Evolutionary conservation across 2,329 filamentous ascomycete species (phyloP), one percentile per base, ranked within the genome.

Genomic region (Exophiala phaeomuriformis): DNA sequence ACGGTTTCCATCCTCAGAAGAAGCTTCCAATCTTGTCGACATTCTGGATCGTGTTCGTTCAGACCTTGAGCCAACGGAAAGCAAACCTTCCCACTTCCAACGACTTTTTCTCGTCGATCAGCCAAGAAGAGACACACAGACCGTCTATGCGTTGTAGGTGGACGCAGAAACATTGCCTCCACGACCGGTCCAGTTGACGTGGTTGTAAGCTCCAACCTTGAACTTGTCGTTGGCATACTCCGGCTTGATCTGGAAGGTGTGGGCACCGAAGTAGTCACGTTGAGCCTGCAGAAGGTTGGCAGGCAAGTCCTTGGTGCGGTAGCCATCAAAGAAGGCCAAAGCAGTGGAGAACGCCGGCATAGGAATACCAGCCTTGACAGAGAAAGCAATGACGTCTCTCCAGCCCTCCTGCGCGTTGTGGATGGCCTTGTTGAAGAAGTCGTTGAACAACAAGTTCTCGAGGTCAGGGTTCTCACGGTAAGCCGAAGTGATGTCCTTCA

Each of bases 381-480:
- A 82, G 84, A 95, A 94, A 77, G 86, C 81, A 65, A 98, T 86
- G 63, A 95, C 85, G 70, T 90, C 84, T 79, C 88, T 84, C 90
- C 90, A 95, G 70, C 90, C 90, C 57, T 80, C 80, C 80, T 98
- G 93, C 56, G 93, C 93, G 69, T 85, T 88, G 84, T 96, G 86
- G 75, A 98, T 98, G 67, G 93, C 93, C 78, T 93, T 88, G 82
- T 95, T 95, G 87, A 98, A 98, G 85, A 98, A 98, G 72, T 95
- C 88, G 73, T 95, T 89, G 75, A 97, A 98, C 65, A 98, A 83
- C 65, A 98, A 78, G 82, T 98, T 98, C 84, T 96, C 86, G 63
- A 98, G 86, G 63, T 96, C 86, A 63, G 89, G 87, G 80, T 96
- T 84, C 65, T 82, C 84, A 77, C 91, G 91, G 84, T 96, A 98